Conservation (phyloP, 2,329 filamentous ascomycete genomes). For the Ophiostoma ips region DNA sequence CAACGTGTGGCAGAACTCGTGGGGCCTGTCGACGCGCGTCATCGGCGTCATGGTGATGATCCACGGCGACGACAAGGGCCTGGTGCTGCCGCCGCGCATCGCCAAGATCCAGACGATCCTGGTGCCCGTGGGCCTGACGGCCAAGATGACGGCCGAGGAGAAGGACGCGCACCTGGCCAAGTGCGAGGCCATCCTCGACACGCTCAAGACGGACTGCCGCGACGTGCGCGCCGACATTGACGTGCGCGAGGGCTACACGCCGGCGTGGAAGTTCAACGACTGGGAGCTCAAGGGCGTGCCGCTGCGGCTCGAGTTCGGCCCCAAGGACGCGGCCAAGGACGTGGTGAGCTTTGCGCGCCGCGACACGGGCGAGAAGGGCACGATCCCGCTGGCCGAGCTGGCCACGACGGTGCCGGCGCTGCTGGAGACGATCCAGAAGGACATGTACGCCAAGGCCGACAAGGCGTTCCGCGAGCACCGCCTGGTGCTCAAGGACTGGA, state of each 20-base stretch:
- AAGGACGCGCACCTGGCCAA: conserved; percentile 62
- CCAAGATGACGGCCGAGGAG: conserved; percentile 71
- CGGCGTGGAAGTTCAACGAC: conserved; percentile 97
- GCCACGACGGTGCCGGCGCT: conserved; percentile 61
- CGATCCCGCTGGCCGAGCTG: conserved; percentile 62
- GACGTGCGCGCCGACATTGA: conserved; percentile 72
- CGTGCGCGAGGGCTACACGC: conserved; percentile 78
- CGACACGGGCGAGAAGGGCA: conserved; percentile 73
- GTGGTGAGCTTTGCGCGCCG: conserved; percentile 78
- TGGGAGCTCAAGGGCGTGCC: conserved; percentile 96
- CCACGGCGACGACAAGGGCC: conserved; percentile 87
- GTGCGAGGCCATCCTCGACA: conserved; percentile 54
- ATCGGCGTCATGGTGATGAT: conserved; percentile 99
- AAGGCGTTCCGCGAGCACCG: conserved; percentile 67
- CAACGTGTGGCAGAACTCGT: conserved; percentile 96
- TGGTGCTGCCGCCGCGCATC: conserved; percentile 84
- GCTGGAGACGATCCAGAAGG: conserved; percentile 78
- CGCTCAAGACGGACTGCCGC: conserved; percentile 46
- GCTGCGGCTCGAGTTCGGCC: conserved; percentile 86
- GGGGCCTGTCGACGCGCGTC: conserved; percentile 92
- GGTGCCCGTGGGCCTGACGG: conserved; percentile 84
- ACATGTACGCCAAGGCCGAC: conserved; percentile 67
- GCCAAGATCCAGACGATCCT: conserved; percentile 76
- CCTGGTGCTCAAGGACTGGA: conserved; percentile 71
- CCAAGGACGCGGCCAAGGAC: conserved; percentile 78